Evolutionary conservation across 768 basidiomycete genomes (phyloP), one percentile per base, ranked within the genome.

Genomic region (Russula virescens): DNA sequence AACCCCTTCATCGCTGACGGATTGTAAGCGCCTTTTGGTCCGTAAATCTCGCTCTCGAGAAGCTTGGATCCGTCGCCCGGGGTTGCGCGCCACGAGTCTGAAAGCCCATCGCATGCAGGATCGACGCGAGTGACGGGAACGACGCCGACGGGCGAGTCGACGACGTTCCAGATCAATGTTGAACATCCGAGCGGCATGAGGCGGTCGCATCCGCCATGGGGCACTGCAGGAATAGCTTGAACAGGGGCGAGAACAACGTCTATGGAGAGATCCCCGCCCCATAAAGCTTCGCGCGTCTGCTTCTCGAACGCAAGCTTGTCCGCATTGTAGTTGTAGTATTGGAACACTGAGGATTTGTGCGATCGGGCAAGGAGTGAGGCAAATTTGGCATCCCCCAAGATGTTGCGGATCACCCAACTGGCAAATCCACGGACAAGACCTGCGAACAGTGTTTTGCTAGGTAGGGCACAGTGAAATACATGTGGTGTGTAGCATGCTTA

Each of bases 1-100:
- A 95, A 80, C 0, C 92, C 93, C 25, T 81, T 74, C 81, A 87
- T 87, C 65, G 75, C 78, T 18, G 79, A 76, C 2, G 87, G 82
- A 66, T 94, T 78, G 65, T 96, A 71, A 2, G 83, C 76, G 2
- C 73, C 75, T 48, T 78, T 74, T 19, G 77, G 78, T 1, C 73
- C 69, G 73, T 88, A 96, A 28, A 92, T 72, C 14, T 75, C 74
- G 5, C 68, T 72, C 70, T 94, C 88, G 50, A 92, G 69, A n/a
- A 90, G 45, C 16, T 73, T 72, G 0, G 89, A 89, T 3, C 86
- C 86, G 51, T 73, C 75, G 9, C 81, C 81, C 0, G 77, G 75
- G 7, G 73, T 76, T 5, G 73, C 73, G 25, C 72, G 73, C 82
- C 86, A 92, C 65, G 84, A 84, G 6, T 81, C 76, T 1, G 87